Conservation (phyloP, 345 rosid species). For the Aurinia saxatilis region DNA sequence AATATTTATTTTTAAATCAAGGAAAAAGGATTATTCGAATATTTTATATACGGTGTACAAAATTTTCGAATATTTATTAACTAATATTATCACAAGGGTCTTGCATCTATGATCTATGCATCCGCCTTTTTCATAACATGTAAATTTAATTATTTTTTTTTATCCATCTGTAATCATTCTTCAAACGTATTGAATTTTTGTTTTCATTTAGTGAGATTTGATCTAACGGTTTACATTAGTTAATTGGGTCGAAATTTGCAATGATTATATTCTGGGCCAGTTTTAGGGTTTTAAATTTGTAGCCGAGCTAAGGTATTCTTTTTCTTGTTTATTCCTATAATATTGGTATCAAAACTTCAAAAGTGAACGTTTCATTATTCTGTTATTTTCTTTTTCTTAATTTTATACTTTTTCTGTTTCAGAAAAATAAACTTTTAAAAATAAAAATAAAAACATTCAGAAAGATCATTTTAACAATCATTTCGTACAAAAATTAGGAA, state of each 20-base stretch:
- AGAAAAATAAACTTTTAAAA: too few species aligned
- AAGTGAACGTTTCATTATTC: too few species aligned
- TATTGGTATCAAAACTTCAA: too few species aligned
- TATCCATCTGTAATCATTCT: background rate
- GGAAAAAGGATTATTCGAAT: conserved; percentile 24
- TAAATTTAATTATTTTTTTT: background rate
- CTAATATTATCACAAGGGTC: conserved; percentile 18
- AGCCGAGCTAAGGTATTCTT: too few species aligned
- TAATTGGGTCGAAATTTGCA: background rate
- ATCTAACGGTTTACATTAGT: conserved; percentile 10
- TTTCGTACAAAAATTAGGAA: too few species aligned
- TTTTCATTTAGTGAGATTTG: background rate
- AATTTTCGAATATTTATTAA: conserved; percentile 20
- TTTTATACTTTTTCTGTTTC: too few species aligned
- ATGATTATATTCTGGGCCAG: conserved; percentile 9
- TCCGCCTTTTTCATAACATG: conserved; percentile 8
- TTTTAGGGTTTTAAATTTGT: background rate
- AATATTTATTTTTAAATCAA: background rate
- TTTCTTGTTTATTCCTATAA: too few species aligned
- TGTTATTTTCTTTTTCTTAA: too few species aligned
- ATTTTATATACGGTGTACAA: conserved; percentile 25
- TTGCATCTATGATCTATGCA: conserved; percentile 22
- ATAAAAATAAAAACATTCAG: too few species aligned
- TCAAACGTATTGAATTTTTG: background rate
- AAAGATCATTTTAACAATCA: too few species aligned